phyloP scores from a whole-genome alignment of 108 stramenopile species.

The Licmophora abbreviata region DNA sequence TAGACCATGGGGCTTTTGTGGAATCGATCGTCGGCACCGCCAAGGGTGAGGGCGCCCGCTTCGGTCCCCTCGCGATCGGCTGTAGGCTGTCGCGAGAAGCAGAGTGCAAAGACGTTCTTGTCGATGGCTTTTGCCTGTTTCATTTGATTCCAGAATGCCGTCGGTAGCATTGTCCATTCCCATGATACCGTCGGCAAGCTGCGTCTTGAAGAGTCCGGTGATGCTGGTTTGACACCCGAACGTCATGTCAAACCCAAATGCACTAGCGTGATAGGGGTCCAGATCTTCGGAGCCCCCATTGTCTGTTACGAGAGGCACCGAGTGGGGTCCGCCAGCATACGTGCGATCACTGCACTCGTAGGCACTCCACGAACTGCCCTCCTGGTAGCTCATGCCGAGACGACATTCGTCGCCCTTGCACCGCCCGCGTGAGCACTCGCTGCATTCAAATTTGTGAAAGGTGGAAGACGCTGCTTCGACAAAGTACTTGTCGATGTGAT shows the following conservation, averaged over 20 bases:
- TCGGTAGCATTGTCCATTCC: constrained; percentile 43
- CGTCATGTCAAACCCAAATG: constrained; percentile 48
- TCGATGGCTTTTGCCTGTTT: constrained; percentile 24
- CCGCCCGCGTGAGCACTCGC: constrained; percentile 21
- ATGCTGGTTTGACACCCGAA: constrained; percentile 88
- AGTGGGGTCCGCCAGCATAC: constrained; percentile 38
- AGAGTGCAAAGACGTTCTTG: constrained; percentile 43
- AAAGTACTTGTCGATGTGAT: constrained; percentile 70
- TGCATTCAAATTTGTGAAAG: constrained; percentile 20
- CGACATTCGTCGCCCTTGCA: constrained; percentile 14
- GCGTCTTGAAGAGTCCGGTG: constrained; percentile 83
- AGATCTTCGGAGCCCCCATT: constrained; percentile 9
- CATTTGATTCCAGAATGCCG: constrained; percentile 60
- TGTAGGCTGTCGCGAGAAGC: constrained; percentile 39
- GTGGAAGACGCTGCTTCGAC: constrained; percentile 17
- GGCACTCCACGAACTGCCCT: constrained; percentile 59
- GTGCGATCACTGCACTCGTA: constrained; percentile 35
- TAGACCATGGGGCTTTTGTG: constrained; percentile 80
- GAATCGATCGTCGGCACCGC: constrained; percentile 75
- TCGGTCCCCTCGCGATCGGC: constrained; percentile 37
- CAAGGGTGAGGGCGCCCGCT: constrained; percentile 75
- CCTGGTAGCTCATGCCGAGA: constrained; percentile 29
- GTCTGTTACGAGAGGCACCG: constrained; percentile 9
- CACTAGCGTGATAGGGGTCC: constrained; percentile 41
- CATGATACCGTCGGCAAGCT: constrained; percentile 91